Conservation (phyloP, 2,329 filamentous ascomycete genomes). For the Scleromitrula shiraiana region DNA sequence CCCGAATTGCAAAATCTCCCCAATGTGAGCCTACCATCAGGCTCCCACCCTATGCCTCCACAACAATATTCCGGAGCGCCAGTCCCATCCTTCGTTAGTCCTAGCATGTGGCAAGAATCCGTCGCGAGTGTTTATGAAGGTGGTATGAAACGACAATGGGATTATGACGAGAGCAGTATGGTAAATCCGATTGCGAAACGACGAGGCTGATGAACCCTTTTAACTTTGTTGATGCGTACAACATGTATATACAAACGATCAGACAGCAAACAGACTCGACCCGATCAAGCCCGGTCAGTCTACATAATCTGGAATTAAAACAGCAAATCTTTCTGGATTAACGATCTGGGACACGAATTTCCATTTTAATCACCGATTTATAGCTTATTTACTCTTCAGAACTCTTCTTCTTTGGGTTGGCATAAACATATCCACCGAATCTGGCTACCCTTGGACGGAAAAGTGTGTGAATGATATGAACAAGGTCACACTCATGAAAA, state of each 20-base stretch:
- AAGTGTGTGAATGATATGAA: too few relatives aligned
- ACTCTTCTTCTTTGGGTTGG: too few relatives aligned
- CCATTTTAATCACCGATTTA: too few relatives aligned
- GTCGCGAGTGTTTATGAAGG: constrained; percentile 62
- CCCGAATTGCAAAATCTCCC: constrained; percentile 41
- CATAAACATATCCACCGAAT: too few relatives aligned
- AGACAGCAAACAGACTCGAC: background rate
- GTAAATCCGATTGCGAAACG: constrained; percentile 9
- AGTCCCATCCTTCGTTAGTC: constrained; percentile 54
- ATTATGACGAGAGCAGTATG: constrained; percentile 29
- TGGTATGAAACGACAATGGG: constrained; percentile 55
- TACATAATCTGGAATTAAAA: too few relatives aligned
- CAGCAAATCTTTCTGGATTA: too few relatives aligned
- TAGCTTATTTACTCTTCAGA: too few relatives aligned
- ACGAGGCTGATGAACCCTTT: background rate
- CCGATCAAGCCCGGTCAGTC: too few relatives aligned
- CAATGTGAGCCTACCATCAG: constrained; percentile 38
- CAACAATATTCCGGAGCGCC: constrained; percentile 46
- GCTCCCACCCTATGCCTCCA: constrained; percentile 40
- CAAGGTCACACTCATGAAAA: too few relatives aligned
- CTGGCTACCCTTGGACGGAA: too few relatives aligned
- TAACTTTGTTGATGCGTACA: background rate
- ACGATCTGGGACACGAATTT: too few relatives aligned
- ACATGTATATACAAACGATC: background rate
- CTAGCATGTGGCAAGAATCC: constrained; percentile 67